A percentile compares a stretch with the other conserved stretches of the same genome.
Evolutionary conservation across 108 stramenopile species (phyloP).

Genomic region (Nitzschia sp.): DNA sequence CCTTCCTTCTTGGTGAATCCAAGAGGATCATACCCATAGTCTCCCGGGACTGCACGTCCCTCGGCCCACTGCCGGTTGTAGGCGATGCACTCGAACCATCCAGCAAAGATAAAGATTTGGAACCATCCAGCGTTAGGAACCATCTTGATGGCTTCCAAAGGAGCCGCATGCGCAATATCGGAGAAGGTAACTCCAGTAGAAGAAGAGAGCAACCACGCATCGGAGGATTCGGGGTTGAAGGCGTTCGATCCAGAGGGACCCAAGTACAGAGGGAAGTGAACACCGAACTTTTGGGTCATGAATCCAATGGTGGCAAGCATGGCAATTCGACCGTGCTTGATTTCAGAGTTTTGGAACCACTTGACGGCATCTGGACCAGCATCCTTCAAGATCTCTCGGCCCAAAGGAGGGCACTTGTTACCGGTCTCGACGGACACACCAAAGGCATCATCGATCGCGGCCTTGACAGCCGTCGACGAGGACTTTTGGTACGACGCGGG

Average conservation of each 20-base stretch:
- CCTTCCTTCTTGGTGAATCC: slow-evolving; percentile 77
- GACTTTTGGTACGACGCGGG: slow-evolving; percentile 28
- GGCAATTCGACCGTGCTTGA: slow-evolving; percentile 79
- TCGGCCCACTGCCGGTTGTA: slow-evolving; percentile 69
- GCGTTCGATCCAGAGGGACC: slow-evolving; percentile 72
- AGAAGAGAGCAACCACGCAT: slow-evolving; percentile 58
- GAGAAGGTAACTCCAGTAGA: slow-evolving; percentile 63
- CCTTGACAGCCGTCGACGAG: slow-evolving; percentile 34
- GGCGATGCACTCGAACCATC: slow-evolving; percentile 68
- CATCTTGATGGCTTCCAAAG: slow-evolving; percentile 72
- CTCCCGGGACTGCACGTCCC: slow-evolving; percentile 59
- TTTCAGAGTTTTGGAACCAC: slow-evolving; percentile 83
- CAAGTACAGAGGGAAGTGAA: slow-evolving; percentile 78
- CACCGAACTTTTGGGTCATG: slow-evolving; percentile 68
- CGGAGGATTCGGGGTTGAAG: slow-evolving; percentile 60
- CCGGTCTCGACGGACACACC: slow-evolving; percentile 71
- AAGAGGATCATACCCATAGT: slow-evolving; percentile 83
- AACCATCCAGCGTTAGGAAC: slow-evolving; percentile 68
- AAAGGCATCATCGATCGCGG: slow-evolving; percentile 65
- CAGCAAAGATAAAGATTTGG: slow-evolving; percentile 66
- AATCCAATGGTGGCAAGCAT: slow-evolving; percentile 82
- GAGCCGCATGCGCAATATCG: slow-evolving; percentile 63
- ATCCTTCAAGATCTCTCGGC: slow-evolving; percentile 64
- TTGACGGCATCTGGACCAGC: slow-evolving; percentile 64
- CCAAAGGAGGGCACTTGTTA: slow-evolving; percentile 78